Conservation (phyloP, 1,284 basidiomycete genomes). For the Apiotrichum montevideense region DNA sequence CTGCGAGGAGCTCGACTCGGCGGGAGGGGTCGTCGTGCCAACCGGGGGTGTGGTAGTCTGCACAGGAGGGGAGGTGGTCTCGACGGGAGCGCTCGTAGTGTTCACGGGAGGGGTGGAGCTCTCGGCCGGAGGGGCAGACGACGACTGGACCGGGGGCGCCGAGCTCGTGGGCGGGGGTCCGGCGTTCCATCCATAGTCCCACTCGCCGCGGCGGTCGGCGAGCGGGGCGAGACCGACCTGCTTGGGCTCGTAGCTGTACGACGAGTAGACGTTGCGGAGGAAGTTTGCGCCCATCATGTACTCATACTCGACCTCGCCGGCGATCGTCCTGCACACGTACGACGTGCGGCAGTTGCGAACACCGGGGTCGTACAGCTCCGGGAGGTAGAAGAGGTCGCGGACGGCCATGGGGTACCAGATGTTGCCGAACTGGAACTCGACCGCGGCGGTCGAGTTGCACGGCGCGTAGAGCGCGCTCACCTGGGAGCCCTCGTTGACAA, state of each 20-base stretch:
- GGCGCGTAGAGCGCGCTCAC: slow-evolving; percentile 31
- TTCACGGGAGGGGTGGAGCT: too few species aligned
- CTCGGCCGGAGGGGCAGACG: too few species aligned
- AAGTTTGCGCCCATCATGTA: slow-evolving; percentile 67
- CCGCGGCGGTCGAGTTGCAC: slow-evolving; percentile 61
- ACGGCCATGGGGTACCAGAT: slow-evolving; percentile 59
- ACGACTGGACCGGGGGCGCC: too few species aligned
- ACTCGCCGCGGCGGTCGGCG: slow-evolving; percentile 3
- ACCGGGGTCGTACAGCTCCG: too few species aligned
- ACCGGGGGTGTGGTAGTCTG: too few species aligned
- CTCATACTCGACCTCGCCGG: neutral
- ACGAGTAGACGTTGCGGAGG: slow-evolving; percentile 59
- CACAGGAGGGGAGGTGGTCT: too few species aligned
- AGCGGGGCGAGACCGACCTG: slow-evolving; percentile 49
- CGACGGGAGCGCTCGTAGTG: too few species aligned
- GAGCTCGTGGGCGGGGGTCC: neutral
- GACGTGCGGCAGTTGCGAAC: too few species aligned
- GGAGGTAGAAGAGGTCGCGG: slow-evolving; percentile 56
- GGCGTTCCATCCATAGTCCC: neutral
- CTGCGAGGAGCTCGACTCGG: too few species aligned
- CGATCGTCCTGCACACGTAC: too few species aligned
- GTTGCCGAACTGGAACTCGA: slow-evolving; percentile 65
- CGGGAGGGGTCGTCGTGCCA: too few species aligned
- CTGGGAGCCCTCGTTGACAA: too few species aligned
- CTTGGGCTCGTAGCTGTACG: slow-evolving; percentile 47